Evolutionary conservation across 1,284 basidiomycete species (phyloP).

Genomic region (Sporisorium scitamineum): DNA sequence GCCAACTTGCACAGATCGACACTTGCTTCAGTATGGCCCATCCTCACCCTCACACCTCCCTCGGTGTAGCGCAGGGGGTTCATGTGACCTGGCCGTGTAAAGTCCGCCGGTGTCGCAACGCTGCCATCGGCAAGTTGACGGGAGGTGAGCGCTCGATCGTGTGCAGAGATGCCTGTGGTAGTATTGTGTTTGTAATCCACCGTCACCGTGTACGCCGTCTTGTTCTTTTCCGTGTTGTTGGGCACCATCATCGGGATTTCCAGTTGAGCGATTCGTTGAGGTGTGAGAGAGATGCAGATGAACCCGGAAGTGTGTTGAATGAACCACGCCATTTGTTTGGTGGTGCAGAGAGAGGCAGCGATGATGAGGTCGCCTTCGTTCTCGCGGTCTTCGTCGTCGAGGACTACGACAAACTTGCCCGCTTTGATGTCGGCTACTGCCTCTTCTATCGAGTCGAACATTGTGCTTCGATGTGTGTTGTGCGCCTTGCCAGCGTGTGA

Average conservation of each 20-base stretch:
- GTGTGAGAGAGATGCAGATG: conserved; percentile 88
- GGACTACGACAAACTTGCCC: conserved; percentile 66
- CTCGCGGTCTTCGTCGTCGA: conserved; percentile 68
- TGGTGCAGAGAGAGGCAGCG: conserved; percentile 74
- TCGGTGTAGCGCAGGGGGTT: conserved; percentile 88
- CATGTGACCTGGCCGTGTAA: conserved; percentile 93
- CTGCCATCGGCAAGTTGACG: conserved; percentile 77
- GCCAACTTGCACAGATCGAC: conserved; percentile 89
- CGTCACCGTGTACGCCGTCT: conserved; percentile 97
- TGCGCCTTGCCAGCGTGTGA: too few species aligned
- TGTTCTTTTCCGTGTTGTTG: conserved; percentile 88
- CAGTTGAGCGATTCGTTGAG: conserved; percentile 81
- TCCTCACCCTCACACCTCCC: conserved; percentile 85
- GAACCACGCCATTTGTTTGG: conserved; percentile 99
- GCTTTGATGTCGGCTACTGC: conserved; percentile 53
- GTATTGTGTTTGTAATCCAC: conserved; percentile 93
- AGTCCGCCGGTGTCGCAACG: conserved; percentile 74
- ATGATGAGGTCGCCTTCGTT: conserved; percentile 69
- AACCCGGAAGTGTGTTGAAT: conserved; percentile 88
- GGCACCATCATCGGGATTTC: conserved; percentile 93
- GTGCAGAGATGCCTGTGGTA: conserved; percentile 95
- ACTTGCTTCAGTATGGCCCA: conserved; percentile 92
- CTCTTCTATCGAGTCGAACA: conserved; percentile 61
- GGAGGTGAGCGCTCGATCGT: conserved; percentile 89
- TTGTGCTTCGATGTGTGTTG: conserved; percentile 1